Percentiles rank a stretch among this genome's conserved stretches.
Conservation (phyloP, 192 early-diverging fungal genomes). For the Podila clonocystis region DNA sequence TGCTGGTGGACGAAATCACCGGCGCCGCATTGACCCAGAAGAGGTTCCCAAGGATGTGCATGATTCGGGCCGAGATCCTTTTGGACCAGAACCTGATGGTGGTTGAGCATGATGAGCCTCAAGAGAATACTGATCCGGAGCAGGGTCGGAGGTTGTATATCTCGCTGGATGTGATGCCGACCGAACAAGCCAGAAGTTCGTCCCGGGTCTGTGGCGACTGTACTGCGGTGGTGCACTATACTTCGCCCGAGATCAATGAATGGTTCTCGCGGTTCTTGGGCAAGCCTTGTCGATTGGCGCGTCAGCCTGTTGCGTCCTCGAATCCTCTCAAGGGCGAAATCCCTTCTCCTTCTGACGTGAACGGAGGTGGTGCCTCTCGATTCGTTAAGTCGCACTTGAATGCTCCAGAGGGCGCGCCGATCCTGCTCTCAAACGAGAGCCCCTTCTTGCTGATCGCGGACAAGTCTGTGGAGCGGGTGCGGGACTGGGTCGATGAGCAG, state of each 20-base stretch:
- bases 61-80: conserved; percentile 64
- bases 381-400: conserved; percentile 53
- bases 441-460: conserved; percentile 75
- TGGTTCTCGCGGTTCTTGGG: conserved; percentile 60
- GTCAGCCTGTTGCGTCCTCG: conserved; percentile 34
- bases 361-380: conserved; percentile 2
- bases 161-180: conserved; percentile 34
- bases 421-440: conserved; percentile 78
- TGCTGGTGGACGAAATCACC: conserved; percentile 62
- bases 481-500: conserved; percentile 59
- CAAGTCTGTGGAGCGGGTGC: conserved; percentile 65
- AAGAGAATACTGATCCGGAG: conserved; percentile 6
- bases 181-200: conserved; percentile 22
- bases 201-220: conserved; percentile 57
- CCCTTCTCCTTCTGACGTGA: neutral
- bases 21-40: conserved; percentile 76
- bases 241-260: conserved; percentile 43
- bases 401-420: conserved; percentile 32
- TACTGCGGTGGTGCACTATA: conserved; percentile 41
- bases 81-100: conserved; percentile 52
- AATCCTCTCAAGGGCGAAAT: neutral
- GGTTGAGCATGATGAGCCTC: conserved; percentile 46
- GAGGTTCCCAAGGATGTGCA: conserved; percentile 67
- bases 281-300: conserved; percentile 52
- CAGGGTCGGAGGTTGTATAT: conserved; percentile 13